Evolutionary conservation across 140 eudicot species (phyloP), one percentile per base, ranked within the genome.

Genomic region (Flaveria floridana): DNA sequence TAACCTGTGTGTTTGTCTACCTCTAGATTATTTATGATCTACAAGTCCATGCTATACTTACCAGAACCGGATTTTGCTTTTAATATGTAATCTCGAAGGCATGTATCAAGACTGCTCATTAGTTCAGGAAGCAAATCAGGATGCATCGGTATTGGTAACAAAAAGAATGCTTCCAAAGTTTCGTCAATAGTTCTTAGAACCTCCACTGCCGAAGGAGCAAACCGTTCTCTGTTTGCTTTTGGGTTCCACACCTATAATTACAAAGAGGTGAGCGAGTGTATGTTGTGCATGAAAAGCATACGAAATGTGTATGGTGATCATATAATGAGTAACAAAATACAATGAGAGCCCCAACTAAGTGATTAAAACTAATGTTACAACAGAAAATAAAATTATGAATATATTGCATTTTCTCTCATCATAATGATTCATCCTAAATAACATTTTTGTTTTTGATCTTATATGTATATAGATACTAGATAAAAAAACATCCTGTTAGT

Each of bases 41-140:
- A 56, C 41, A 69, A 80, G 20, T n/a, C 12, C 37, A 73, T 23
- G 9, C 46, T 74, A 78, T 71, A 68, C 68, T 84, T 88, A 94
- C 99, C 99, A 48, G 87, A 94, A 71, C 91, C 99, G 28, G 91
- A 88, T 84, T 83, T 90, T 72, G 96, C 95, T 85, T 87, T 88
- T n/a, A 76, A n/a, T 68, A 86, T 84, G 82, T 88, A 94, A 47
- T 81, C 83, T 72, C 85, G 91, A 44, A 94, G 90, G 84, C 96
- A 85, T 81, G 64, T 77, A 72, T 94, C 99, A 62, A 94, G 87
- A 78, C 97, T 88, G 15, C 70, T 69, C 73, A 90, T 74, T 72
- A 94, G 75, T 20, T 89, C 91, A 10, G 96, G 89, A 63, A 94
- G 84, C 80, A 89, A 81, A 70, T 67, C 87, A 3, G 89, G 88